Evolutionary conservation across 345 rosid species (phyloP).

Genomic region (Boechera retrofracta): DNA sequence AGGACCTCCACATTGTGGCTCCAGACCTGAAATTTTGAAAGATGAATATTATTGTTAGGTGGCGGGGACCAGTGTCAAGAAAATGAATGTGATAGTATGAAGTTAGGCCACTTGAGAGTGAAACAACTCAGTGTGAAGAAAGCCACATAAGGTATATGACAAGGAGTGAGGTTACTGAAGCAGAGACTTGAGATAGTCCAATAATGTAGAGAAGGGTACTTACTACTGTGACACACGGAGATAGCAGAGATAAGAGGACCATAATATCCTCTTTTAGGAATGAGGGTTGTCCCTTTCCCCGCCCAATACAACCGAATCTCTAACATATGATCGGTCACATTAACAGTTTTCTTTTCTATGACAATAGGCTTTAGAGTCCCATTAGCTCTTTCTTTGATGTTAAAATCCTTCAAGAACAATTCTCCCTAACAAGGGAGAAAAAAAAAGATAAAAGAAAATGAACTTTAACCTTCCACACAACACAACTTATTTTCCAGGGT

Average conservation of each 20-base stretch:
- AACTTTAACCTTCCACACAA: neutral
- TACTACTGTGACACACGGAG: slow-evolving; percentile 49
- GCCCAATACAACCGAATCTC: slow-evolving; percentile 67
- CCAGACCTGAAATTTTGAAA: slow-evolving; percentile 19
- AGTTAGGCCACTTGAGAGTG: neutral
- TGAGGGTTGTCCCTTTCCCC: slow-evolving; percentile 53
- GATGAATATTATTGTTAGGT: neutral
- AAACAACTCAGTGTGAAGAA: neutral
- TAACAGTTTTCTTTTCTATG: neutral
- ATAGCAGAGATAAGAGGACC: slow-evolving; percentile 75
- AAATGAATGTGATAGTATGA: neutral
- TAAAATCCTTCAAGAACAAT: slow-evolving; percentile 50
- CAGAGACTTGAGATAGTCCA: neutral
- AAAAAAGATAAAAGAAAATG: no score
- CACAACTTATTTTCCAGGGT: neutral
- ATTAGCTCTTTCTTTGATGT: slow-evolving; percentile 52
- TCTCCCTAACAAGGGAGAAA: neutral
- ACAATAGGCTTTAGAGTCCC: slow-evolving; percentile 43
- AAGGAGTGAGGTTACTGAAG: neutral
- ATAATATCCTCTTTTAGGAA: slow-evolving; percentile 55
- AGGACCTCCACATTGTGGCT: slow-evolving; percentile 19
- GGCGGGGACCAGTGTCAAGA: neutral
- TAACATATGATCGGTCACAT: slow-evolving; percentile 45
- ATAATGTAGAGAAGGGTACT: slow-evolving; percentile 6
- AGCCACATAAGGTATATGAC: no score